Base-by-base conservation (phyloP, 345 rosid species). In the Heritiera fomes region DNA sequence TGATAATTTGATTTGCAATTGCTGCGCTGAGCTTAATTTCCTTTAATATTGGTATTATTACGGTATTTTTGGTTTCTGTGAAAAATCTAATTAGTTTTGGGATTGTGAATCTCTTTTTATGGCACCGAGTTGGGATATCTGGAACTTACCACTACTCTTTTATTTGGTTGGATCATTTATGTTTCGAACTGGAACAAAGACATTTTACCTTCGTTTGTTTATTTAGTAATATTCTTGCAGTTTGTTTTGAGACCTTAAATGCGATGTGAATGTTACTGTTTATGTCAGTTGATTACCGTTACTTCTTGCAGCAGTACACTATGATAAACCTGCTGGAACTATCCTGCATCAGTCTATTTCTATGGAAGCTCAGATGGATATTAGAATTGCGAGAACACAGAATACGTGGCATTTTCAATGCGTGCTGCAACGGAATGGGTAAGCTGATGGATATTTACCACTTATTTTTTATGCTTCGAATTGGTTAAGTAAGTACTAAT, bases 361-460 rank as follows among this genome's bases (percentile, higher is more conserved):
- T 10, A 49, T 75, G 66, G 59, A 75, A 18, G 73, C 61, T 55
- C 43, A 32, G 15, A 68, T 50, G 56, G 76, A 80, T 23, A 8
- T 50, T 75, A 89, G 81, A 62, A 76, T 78, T 50, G 45, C 78
- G 45, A 78, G 82, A 81, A 79, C 75, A 73, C 76, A 23, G 41
- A 80, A 80, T 62, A 40, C 73, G 40, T 77, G 84, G 86, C 53
- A 68, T 67, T 85, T 80, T 1, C 75, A 82, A 12, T 79, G 47
- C 82, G 79, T 70, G 68, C 66, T 85, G 78, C 88, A 77, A 53
- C 85, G 32, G 78, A 81, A 83, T 49, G 41, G 15, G 97, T 92
- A 81, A 89, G 97, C 83, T 71, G 75, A 60, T 58, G 13, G 63
- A 20, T 20, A 17, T 45, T 23, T 40, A 53, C 30, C 74, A 40